Percentiles rank a stretch among this genome's conserved stretches.
phyloP scores from a whole-genome alignment of 2,329 filamentous ascomycete genomes.

The Akanthomyces lecanii region DNA sequence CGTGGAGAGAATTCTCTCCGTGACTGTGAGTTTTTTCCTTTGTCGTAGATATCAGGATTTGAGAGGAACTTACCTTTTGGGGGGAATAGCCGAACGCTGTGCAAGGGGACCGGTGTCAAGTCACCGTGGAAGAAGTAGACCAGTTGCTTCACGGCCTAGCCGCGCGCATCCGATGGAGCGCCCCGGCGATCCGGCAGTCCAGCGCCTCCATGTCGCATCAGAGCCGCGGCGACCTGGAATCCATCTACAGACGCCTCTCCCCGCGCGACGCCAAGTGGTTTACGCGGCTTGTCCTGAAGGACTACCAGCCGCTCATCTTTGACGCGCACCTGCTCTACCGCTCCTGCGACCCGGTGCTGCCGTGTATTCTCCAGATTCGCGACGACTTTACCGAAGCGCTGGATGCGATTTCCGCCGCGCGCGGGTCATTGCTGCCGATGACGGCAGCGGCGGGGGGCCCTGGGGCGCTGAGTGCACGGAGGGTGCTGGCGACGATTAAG shows the following conservation, averaged over 20 bases:
- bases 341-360: conserved; percentile 65
- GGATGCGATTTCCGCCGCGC: conserved; percentile 42
- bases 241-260: conserved; percentile 55
- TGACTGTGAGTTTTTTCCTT: conserved; percentile 45
- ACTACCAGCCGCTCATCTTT: conserved; percentile 63
- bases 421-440: conserved; percentile 20
- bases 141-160: conserved; percentile 61
- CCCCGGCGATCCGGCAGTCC: conserved; percentile 50
- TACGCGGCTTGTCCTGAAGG: conserved; percentile 73
- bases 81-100: conserved; percentile 41
- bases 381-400: conserved; percentile 62
- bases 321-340: conserved; percentile 53
- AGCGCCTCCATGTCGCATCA: conserved; percentile 23
- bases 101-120: conserved; percentile 31
- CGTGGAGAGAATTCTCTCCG: conserved; percentile 59
- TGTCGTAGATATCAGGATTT: neutral
- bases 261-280: conserved; percentile 83
- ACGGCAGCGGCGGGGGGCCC: neutral
- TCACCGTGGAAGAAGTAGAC: conserved; percentile 73
- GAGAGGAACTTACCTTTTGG: neutral
- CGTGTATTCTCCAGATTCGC: conserved; percentile 65
- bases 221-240: conserved; percentile 45
- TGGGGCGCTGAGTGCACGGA: conserved; percentile 17
- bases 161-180: conserved; percentile 65
- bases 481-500: conserved; percentile 35